Evolutionary conservation across 202 grass and related monocot species (phyloP).

Genomic region (Schoenoplectus triqueter): DNA sequence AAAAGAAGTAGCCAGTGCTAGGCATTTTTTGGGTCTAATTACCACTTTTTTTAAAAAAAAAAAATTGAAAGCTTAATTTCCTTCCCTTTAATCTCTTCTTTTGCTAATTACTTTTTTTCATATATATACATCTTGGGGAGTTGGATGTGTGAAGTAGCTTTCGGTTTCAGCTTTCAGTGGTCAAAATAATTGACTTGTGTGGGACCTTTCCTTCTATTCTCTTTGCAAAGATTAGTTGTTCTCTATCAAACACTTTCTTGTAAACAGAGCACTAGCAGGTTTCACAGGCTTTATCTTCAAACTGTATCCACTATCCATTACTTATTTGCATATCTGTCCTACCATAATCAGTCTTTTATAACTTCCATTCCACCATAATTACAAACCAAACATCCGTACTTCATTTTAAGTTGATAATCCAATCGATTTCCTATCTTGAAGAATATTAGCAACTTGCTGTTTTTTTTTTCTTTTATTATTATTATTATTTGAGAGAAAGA

Average conservation of each 20-base stretch:
- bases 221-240: slow-evolving; percentile 26
- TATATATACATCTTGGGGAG: not conserved
- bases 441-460: not conserved
- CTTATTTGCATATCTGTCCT: not conserved
- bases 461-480: not conserved
- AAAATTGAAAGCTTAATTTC: not conserved
- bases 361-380: slow-evolving; percentile 28
- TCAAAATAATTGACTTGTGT: slow-evolving; percentile 34
- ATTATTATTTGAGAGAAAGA: not conserved
- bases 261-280: slow-evolving; percentile 25
- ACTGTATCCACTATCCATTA: not conserved
- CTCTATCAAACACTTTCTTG: slow-evolving; percentile 32
- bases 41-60: not conserved
- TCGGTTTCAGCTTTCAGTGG: not conserved
- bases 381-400: not conserved
- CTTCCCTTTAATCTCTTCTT: slow-evolving; percentile 19
- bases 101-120: slow-evolving; percentile 7
- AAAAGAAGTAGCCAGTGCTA: too few relatives aligned
- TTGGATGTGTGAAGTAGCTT: not conserved
- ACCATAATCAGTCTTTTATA: slow-evolving; percentile 25
- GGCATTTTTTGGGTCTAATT: not conserved
- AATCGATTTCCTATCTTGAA: not conserved
- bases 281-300: slow-evolving; percentile 32
- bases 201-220: slow-evolving; percentile 39
- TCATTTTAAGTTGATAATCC: not conserved